Evolutionary conservation across 495 filamentous ascomycete genomes (phyloP), one percentile per base, ranked within the genome.

Genomic region (Podospora bellae-mahoneyi): DNA sequence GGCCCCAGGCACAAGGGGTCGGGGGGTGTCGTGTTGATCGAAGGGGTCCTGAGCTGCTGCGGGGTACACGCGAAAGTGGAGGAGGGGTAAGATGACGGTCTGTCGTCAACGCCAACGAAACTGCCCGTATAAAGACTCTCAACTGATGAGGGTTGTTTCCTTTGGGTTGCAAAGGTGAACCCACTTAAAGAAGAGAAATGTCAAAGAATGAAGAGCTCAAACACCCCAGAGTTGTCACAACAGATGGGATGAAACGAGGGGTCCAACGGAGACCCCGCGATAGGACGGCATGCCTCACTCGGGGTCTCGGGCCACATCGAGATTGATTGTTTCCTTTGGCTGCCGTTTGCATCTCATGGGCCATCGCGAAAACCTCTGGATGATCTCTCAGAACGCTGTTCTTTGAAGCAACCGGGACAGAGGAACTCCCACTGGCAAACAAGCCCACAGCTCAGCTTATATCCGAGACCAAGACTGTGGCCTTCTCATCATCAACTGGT

Each of bases 1-100:
- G 56, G 56, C 26, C 26, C 56, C 56, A 59, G 56, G 56, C 56
- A 59, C 56, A 59, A 59, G 19, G 56, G 30, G 30, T 32, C 30
- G 30, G 30, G 39, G 39, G 23, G 23, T 23, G 39, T 48, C 15
- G 39, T 48, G 39, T 48, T 48, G 39, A 48, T 48, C 39, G 13
- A 48, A 48, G 39, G 39, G 39, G 13, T 48, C 39, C 39, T 48
- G 39, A 48, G 39, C 39, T 32, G 13, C 13, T 48, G 39, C 39
- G 39, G 39, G 39, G 39, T 48, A 48, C 15, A 10, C 0, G 23
- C 23, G 23, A 32, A 48, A 48, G 39, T 48, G 39, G 39, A 48
- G 39, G 39, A 48, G 39, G 39, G 39, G 39, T 48, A 48, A 48
- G 39, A 48, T 48, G 39, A 10, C 39, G 39, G 39, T 48, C 13